Evolutionary conservation across 2,329 filamentous ascomycete genomes (phyloP).

Genomic region (Aspergillus udagawae): DNA sequence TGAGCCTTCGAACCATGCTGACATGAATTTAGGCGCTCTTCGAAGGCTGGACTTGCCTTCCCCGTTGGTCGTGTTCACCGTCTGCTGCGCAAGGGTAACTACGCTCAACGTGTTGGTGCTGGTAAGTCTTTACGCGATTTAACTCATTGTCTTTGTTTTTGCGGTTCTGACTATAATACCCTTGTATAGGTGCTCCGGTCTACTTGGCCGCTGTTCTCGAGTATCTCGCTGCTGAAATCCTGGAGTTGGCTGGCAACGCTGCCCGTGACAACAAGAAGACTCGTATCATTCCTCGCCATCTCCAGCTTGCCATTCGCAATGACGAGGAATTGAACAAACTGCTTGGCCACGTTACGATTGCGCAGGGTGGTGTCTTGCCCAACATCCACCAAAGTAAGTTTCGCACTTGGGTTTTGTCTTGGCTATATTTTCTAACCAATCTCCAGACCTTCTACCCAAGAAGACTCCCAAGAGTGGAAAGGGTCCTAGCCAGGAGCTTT

Average conservation of each 20-base stretch:
- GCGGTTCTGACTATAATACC: background rate
- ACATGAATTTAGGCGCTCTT: conserved; percentile 70
- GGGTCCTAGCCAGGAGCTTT: conserved; percentile 91
- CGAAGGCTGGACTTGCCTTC: conserved; percentile 98
- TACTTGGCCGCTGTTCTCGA: conserved; percentile 97
- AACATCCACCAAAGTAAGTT: conserved; percentile 95
- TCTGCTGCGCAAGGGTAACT: conserved; percentile 98
- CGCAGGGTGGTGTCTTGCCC: conserved; percentile 93
- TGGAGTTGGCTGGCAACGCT: conserved; percentile 97
- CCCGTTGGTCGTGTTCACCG: conserved; percentile 98
- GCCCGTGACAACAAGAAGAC: conserved; percentile 99
- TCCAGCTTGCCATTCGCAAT: conserved; percentile 98
- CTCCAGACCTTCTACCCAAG: conserved; percentile 91
- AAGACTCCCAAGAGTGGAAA: conserved; percentile 96
- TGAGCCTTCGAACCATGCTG: conserved; percentile 37
- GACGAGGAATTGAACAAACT: conserved; percentile 99
- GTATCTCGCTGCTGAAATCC: conserved; percentile 97
- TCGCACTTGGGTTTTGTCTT: background rate
- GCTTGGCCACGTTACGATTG: conserved; percentile 91
- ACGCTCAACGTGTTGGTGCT: conserved; percentile 98
- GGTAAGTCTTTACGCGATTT: conserved; percentile 48
- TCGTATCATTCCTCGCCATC: conserved; percentile 97
- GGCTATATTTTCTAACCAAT: conserved; percentile 11
- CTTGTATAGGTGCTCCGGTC: conserved; percentile 67
- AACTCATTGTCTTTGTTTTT: background rate